A percentile compares a stretch with the other conserved stretches of the same genome.
These are phyloP conservation scores for Taxillus chinensis DNA, from an alignment of 164 flowering plant genomes.

Conservation along the genomic window DNA sequence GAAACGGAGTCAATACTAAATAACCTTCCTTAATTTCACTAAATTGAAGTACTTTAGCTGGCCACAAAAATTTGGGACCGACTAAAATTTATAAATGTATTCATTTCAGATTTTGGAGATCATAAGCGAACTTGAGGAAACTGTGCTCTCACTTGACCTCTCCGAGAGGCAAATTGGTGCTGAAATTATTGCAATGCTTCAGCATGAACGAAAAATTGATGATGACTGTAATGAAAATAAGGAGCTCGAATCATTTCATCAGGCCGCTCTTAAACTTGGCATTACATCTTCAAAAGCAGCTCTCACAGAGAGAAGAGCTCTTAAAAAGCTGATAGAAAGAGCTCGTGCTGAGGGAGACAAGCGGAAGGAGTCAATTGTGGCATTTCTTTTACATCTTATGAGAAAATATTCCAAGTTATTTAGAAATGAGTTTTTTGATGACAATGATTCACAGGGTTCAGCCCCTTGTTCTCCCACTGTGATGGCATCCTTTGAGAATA, in stretches of 20 bases:
- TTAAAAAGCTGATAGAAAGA: constrained; percentile 74
- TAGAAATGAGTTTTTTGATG: constrained; percentile 77
- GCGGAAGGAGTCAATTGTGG: constrained; percentile 91
- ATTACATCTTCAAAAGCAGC: constrained; percentile 92
- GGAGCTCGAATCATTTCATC: constrained; percentile 89
- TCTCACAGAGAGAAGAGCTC: constrained; percentile 90
- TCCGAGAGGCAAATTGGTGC: constrained; percentile 89
- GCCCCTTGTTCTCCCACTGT: constrained; percentile 91
- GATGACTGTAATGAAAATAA: constrained; percentile 36
- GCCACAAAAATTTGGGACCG: no score
- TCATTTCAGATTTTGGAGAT: constrained; percentile 60
- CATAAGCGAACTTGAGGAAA: constrained; percentile 55
- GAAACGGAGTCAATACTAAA: no score
- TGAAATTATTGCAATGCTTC: constrained; percentile 80
- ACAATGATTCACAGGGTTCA: constrained; percentile 96
- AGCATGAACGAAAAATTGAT: constrained; percentile 68
- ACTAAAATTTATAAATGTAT: no score
- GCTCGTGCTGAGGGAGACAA: constrained; percentile 87
- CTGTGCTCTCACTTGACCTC: constrained; percentile 58
- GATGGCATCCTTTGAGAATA: constrained; percentile 49
- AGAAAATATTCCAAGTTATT: constrained; percentile 89
- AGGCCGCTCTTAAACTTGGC: constrained; percentile 82
- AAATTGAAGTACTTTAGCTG: no score
- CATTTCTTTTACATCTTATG: constrained; percentile 89
- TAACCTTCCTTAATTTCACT: no score